A percentile compares a stretch with the other conserved stretches of the same genome.
These are phyloP conservation scores for Acacia pycnantha DNA, from an alignment of 331 rosid genomes.

Conservation along the genomic window DNA sequence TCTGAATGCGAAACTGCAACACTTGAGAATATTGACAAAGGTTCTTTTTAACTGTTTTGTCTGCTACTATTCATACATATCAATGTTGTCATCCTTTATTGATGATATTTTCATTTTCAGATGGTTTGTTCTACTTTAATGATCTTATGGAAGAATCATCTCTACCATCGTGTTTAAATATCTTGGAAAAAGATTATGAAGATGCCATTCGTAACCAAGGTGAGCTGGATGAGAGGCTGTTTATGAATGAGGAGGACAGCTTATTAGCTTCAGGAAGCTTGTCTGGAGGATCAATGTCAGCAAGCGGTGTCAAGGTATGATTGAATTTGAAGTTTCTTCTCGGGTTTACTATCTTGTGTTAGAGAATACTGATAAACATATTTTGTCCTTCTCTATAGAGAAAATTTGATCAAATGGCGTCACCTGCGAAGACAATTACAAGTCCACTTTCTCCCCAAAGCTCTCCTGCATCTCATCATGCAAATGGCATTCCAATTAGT, in stretches of 20 bases:
- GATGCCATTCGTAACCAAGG: slow-evolving; percentile 51
- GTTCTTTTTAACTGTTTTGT: slow-evolving; percentile 28
- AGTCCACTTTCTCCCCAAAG: slow-evolving; percentile 67
- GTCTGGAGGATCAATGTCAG: slow-evolving; percentile 54
- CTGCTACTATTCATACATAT: not conserved
- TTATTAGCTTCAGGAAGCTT: slow-evolving; percentile 61
- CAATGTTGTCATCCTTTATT: not conserved
- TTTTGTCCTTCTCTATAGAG: slow-evolving; percentile 35
- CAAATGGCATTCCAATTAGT: slow-evolving; percentile 39
- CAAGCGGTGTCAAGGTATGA: slow-evolving; percentile 60
- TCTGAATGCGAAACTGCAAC: slow-evolving; percentile 53
- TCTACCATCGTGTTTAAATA: slow-evolving; percentile 45
- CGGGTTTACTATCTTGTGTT: not conserved
- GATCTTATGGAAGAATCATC: slow-evolving; percentile 59
- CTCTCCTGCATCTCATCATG: slow-evolving; percentile 61
- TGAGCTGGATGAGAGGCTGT: slow-evolving; percentile 70
- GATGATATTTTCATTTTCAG: slow-evolving; percentile 35
- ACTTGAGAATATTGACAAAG: slow-evolving; percentile 53
- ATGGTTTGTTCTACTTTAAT: slow-evolving; percentile 63
- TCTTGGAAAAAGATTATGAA: slow-evolving; percentile 59
- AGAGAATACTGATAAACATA: slow-evolving; percentile 1
- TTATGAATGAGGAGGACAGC: slow-evolving; percentile 65
- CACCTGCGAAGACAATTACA: slow-evolving; percentile 64
- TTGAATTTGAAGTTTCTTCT: not conserved
- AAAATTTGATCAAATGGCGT: slow-evolving; percentile 54